Evolutionary conservation across 441 rosid species (phyloP).

Genomic region (Adansonia gregorii): DNA sequence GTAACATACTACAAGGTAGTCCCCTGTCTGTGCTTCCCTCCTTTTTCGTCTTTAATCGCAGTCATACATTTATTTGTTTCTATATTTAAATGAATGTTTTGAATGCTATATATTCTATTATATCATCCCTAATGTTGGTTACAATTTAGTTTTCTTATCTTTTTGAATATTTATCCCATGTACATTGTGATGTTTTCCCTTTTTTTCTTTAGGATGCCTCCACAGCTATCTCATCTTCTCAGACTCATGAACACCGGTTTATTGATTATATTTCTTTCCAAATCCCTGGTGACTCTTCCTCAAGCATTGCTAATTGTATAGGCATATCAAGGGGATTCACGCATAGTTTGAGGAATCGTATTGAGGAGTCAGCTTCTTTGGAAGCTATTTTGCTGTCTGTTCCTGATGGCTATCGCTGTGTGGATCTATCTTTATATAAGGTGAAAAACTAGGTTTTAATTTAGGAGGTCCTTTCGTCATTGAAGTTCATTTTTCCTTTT

Average conservation of each 20-base stretch:
- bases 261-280: constrained; percentile 76
- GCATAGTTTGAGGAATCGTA: constrained; percentile 43
- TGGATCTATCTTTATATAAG: constrained; percentile 86
- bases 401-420: constrained; percentile 67
- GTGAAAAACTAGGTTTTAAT: constrained; percentile 39
- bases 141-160: not conserved
- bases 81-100: not conserved
- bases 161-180: constrained; percentile 16
- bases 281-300: constrained; percentile 58
- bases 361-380: constrained; percentile 49
- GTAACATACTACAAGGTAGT: constrained; percentile 79
- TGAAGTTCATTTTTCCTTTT: constrained; percentile 13
- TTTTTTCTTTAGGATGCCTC: constrained; percentile 48
- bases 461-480: not conserved
- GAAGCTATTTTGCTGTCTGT: constrained; percentile 72
- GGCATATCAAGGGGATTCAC: constrained; percentile 70
- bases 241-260: constrained; percentile 44
- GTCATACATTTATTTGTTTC: constrained; percentile 13
- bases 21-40: not conserved
- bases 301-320: constrained; percentile 57
- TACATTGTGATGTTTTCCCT: constrained; percentile 5
- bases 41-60: not conserved
- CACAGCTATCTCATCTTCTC: constrained; percentile 38
- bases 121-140: not conserved
- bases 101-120: constrained; percentile 1